Base-by-base conservation (phyloP, 148 eudicot genomes). In the Cornus controversa region DNA sequence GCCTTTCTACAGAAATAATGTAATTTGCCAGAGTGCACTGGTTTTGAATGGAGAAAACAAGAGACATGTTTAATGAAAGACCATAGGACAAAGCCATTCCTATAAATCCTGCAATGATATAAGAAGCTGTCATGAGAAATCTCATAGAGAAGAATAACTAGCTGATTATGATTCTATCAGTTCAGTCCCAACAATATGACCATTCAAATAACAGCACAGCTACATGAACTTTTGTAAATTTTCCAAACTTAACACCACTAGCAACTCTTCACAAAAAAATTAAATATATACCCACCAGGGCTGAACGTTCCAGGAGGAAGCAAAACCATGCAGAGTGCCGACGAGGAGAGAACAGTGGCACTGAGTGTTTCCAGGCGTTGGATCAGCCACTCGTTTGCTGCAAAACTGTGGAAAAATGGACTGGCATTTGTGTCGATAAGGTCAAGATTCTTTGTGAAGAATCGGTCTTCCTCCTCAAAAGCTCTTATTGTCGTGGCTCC, bases 61-160 rank as follows among this genome's bases (percentile, higher is more conserved):
- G 74, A 40, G 93, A 80, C 81, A 82, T 84, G 82, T 93, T 95
- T 65, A 95, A 83, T 10, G 97, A 89, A 63, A 95, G 96, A 72
- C 99, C 99, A 78, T 95, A 95, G 50, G 99, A 95, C 76, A 95
- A 74, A 37, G 97, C 96, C 97, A 95, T 93, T 72, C 99, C 99
- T 62, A 95, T 89, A 73, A 93, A 93, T 76, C 99, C 99, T 95
- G 93, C 86, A 86, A 74, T 47, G 67, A 9, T 15, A 25, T 20
- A 25, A 9, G 25, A 62, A n/a, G 36, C 4, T 47, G 53, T 26
- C 13, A 31, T 16, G 67, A 79, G 36, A 67, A 76, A 66, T 37
- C 27, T 57, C 58, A 24, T 15, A 29, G 36, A 40, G 37, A 66
- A 23, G 66, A 66, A 22, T 26, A 34, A 13, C 73, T 8, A 27